These are phyloP conservation scores for Fistulifera pelliculosa DNA, from an alignment of 108 stramenopile species.

Conservation along the genomic window DNA sequence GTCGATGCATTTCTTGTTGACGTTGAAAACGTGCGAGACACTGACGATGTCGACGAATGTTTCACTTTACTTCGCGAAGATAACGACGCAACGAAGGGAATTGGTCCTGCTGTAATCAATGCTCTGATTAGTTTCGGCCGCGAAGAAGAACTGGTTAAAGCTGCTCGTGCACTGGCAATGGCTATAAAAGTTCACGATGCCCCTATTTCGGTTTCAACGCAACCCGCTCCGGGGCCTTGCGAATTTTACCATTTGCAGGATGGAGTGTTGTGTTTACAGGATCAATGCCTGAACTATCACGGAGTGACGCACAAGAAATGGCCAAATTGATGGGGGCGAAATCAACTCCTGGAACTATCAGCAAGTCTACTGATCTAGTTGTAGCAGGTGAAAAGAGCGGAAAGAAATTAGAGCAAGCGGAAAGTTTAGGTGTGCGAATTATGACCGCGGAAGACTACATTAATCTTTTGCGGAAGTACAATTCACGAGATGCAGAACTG, in stretches of 20 bases:
- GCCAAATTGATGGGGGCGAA: conserved; percentile 63
- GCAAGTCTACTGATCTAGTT: conserved; percentile 66
- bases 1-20: conserved; percentile 37
- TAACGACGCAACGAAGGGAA: conserved; percentile 45
- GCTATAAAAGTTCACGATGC: conserved; percentile 24
- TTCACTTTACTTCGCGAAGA: conserved; percentile 20
- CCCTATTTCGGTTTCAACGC: not conserved
- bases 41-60: not conserved
- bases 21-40: conserved; percentile 1
- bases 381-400: conserved; percentile 64
- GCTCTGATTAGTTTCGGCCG: conserved; percentile 47
- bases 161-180: conserved; percentile 44
- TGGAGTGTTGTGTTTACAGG: conserved; percentile 76
- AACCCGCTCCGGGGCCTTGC: not conserved
- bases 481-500: not conserved
- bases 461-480: not conserved
- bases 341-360: conserved; percentile 54
- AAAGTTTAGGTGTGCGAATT: conserved; percentile 44
- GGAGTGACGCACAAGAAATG: conserved; percentile 37
- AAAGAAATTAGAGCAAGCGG: conserved; percentile 65
- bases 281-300: conserved; percentile 41
- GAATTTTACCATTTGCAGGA: conserved; percentile 36
- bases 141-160: conserved; percentile 35
- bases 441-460: conserved; percentile 56
- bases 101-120: conserved; percentile 53